phyloP scores from a whole-genome alignment of 352 stramenopile species.

The Globisporangium sylvaticum region DNA sequence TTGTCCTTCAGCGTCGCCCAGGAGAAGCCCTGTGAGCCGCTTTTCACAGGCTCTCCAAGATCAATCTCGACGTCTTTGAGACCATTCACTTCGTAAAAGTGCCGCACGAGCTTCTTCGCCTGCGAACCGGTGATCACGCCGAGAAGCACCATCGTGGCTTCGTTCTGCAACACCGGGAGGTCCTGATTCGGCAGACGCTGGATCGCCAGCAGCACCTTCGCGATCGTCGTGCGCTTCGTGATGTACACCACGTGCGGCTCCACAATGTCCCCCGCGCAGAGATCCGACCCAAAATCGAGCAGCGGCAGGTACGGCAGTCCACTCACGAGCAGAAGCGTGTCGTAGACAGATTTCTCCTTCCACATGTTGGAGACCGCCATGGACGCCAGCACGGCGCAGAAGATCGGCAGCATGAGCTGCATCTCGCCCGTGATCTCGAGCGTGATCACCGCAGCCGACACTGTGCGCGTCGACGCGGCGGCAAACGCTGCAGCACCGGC shows the following conservation, averaged over 20 bases:
- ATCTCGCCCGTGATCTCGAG: constrained; percentile 85
- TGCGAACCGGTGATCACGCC: constrained; percentile 58
- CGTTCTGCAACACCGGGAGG: constrained; percentile 69
- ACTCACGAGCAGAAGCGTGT: constrained; percentile 71
- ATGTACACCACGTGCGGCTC: constrained; percentile 70
- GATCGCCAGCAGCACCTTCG: constrained; percentile 66
- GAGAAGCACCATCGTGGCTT: constrained; percentile 61
- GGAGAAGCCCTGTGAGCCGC: constrained; percentile 29
- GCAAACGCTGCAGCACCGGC: constrained; percentile 73
- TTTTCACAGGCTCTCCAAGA: constrained; percentile 59
- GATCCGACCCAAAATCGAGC: constrained; percentile 60
- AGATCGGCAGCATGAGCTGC: constrained; percentile 78
- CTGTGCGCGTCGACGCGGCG: constrained; percentile 60
- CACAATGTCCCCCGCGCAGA: constrained; percentile 62
- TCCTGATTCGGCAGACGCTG: constrained; percentile 68
- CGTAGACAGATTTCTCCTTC: constrained; percentile 77
- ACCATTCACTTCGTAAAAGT: constrained; percentile 49
- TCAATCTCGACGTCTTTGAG: constrained; percentile 62
- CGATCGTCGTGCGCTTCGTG: constrained; percentile 64
- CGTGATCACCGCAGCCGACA: constrained; percentile 85
- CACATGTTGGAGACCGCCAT: constrained; percentile 64
- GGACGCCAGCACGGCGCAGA: constrained; percentile 62
- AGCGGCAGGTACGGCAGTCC: constrained; percentile 84
- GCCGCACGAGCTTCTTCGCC: constrained; percentile 57
- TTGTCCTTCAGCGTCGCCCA: constrained; percentile 67